Conservation (phyloP, 2,329 filamentous ascomycete genomes). For the Aspergillus udagawae region DNA sequence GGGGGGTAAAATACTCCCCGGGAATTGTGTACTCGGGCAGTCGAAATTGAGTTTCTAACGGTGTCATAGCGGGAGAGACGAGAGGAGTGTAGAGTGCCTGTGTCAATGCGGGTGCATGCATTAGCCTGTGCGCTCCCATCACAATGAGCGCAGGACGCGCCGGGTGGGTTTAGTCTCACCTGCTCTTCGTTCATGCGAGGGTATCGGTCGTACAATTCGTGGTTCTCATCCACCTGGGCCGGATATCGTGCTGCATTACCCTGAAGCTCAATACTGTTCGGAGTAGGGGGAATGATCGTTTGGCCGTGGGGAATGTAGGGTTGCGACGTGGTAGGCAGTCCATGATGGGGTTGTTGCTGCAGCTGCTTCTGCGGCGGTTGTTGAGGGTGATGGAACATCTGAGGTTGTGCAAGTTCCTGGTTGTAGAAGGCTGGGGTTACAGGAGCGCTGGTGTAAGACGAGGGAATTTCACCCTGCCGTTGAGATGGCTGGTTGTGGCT, state of each 20-base stretch:
- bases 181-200: conserved; percentile 42
- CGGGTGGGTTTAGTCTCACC: conserved; percentile 24
- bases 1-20: conserved; percentile 48
- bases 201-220: conserved; percentile 44
- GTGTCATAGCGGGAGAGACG: conserved; percentile 49
- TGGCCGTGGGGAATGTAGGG: conserved; percentile 29
- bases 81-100: conserved; percentile 48
- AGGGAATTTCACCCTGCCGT: conserved; percentile 21
- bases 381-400: conserved; percentile 20
- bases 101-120: conserved; percentile 9
- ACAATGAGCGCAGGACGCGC: neutral
- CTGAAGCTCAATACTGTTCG: conserved; percentile 48
- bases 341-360: conserved; percentile 22
- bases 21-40: conserved; percentile 46
- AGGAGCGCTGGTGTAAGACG: conserved; percentile 27
- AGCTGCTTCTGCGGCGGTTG: conserved; percentile 26
- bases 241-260: conserved; percentile 39
- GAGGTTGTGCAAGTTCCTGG: conserved; percentile 27
- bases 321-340: conserved; percentile 17
- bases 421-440: conserved; percentile 32
- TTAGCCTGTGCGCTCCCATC: conserved; percentile 9
- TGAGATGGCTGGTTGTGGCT: conserved; percentile 18
- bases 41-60: conserved; percentile 45
- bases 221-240: conserved; percentile 36
- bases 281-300: conserved; percentile 44